A percentile compares a stretch with the other conserved stretches of the same genome.
Conservation (phyloP, 148 eudicot genomes). For the Chenopodium album region DNA sequence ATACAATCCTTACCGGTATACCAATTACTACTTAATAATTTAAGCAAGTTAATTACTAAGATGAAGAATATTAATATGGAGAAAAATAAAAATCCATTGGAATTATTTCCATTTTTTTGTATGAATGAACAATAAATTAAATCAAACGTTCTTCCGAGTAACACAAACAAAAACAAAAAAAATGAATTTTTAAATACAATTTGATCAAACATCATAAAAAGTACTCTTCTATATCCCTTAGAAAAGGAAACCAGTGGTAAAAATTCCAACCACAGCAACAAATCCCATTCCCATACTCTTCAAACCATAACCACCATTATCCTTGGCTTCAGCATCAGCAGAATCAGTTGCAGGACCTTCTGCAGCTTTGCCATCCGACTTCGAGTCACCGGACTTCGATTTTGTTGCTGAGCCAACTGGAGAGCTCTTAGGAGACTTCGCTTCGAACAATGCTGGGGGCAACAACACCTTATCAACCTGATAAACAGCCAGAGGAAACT, state of each 20-base stretch:
- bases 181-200: background rate
- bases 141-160: background rate
- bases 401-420: constrained; percentile 14
- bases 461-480: constrained; percentile 62
- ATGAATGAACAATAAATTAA: constrained; percentile 2
- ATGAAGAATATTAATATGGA: too few relatives aligned
- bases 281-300: constrained; percentile 42
- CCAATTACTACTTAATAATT: too few relatives aligned
- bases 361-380: constrained; percentile 9
- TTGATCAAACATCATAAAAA: background rate
- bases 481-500: constrained; percentile 54
- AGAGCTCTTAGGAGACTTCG: constrained; percentile 36
- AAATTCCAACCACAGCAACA: constrained; percentile 36
- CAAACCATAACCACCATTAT: constrained; percentile 24
- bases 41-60: too few relatives aligned
- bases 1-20: too few relatives aligned
- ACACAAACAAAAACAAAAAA: background rate
- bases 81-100: background rate
- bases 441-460: constrained; percentile 41
- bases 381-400: constrained; percentile 1
- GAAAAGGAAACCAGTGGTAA: constrained; percentile 39
- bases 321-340: constrained; percentile 21
- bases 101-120: background rate
- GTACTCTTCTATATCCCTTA: constrained; percentile 13
- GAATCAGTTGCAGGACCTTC: constrained; percentile 9